phyloP scores from a whole-genome alignment of 306 rosid species.

The Glycyrrhiza uralensis region DNA sequence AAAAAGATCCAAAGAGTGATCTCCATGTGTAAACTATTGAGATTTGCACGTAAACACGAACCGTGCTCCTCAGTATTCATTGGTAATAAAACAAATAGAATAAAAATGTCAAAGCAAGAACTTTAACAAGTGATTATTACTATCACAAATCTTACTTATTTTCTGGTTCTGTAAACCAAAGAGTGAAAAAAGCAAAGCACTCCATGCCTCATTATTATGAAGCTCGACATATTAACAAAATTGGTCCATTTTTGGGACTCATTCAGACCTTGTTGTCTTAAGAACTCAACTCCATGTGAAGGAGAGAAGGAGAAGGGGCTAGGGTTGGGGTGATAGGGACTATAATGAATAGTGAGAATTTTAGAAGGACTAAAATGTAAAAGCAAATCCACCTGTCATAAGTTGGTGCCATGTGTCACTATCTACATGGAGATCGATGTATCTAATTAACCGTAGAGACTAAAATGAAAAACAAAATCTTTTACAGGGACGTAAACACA shows the following conservation, averaged over 20 bases:
- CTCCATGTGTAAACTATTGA: too few species aligned
- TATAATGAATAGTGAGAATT: too few species aligned
- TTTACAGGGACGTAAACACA: too few species aligned
- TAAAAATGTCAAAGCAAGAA: not conserved
- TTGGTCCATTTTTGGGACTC: slow-evolving; percentile 78
- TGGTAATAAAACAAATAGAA: not conserved
- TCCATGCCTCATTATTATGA: slow-evolving; percentile 60
- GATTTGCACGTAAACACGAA: not conserved
- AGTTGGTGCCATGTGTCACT: too few species aligned
- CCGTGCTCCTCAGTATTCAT: not conserved
- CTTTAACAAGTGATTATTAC: not conserved
- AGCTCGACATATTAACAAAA: slow-evolving; percentile 69
- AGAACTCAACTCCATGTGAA: slow-evolving; percentile 55
- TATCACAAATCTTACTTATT: slow-evolving; percentile 11
- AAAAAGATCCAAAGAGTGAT: too few species aligned
- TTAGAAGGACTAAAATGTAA: too few species aligned
- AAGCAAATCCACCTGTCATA: too few species aligned
- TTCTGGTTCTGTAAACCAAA: slow-evolving; percentile 52
- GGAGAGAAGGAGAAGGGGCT: too few species aligned
- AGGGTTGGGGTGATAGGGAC: too few species aligned
- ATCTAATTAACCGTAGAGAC: too few species aligned
- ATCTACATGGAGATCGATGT: too few species aligned
- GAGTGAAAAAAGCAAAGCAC: slow-evolving; percentile 49
- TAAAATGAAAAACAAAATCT: too few species aligned
- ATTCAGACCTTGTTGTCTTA: slow-evolving; percentile 57